phyloP scores from a whole-genome alignment of 2,329 filamentous ascomycete species.

The Cryphonectria radicalis region DNA sequence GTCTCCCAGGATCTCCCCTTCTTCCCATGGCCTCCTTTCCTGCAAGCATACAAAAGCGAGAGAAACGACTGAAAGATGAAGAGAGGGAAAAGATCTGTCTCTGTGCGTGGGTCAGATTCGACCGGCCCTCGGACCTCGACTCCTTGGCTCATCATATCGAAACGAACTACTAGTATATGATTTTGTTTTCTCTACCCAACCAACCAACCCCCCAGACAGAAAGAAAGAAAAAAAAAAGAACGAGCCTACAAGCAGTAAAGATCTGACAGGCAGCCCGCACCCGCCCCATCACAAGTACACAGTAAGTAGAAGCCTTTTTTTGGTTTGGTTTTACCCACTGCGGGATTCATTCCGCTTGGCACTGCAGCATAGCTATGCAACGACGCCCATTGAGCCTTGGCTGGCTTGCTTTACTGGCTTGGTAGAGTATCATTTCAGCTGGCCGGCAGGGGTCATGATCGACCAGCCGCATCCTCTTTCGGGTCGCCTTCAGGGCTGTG shows the following conservation, averaged over 20 bases:
- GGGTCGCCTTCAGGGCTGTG: neutral
- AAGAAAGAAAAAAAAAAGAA: neutral
- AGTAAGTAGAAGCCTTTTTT: neutral
- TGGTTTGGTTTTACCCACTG: neutral
- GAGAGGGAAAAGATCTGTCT: neutral
- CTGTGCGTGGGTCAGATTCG: neutral
- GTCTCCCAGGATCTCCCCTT: neutral
- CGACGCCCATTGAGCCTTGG: neutral
- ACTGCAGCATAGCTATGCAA: neutral
- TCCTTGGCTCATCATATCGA: neutral
- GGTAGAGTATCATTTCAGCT: slow-evolving; percentile 1
- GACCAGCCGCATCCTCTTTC: slow-evolving; percentile 18
- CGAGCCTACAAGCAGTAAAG: slow-evolving; percentile 1
- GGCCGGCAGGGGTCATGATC: neutral
- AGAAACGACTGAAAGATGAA: neutral
- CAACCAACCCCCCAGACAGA: neutral
- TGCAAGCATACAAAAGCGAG: neutral
- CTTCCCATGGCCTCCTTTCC: neutral
- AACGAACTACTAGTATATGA: too few species aligned
- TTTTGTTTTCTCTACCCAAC: neutral
- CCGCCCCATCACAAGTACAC: neutral
- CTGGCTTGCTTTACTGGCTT: too few species aligned
- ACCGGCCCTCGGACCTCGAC: neutral
- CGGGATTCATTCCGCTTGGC: slow-evolving; percentile 7
- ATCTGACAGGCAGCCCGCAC: neutral